Conservation (phyloP, 164 flowering plant genomes). For the Tetracentron sinense region DNA sequence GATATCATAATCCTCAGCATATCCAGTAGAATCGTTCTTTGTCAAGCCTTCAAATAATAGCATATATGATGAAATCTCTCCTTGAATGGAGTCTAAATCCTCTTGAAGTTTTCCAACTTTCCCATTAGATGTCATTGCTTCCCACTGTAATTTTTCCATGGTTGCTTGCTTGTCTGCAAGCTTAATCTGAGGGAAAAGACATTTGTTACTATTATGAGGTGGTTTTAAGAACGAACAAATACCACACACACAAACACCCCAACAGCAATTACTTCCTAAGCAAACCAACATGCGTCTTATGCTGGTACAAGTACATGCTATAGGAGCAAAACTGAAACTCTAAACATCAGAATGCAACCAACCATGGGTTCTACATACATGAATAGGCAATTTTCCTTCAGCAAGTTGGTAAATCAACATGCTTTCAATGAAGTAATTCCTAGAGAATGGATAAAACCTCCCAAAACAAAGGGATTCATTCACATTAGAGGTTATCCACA, state of each 20-base stretch:
- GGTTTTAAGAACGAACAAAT: neutral
- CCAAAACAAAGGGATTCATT: too few species aligned
- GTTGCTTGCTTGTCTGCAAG: constrained; percentile 94
- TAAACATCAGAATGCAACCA: neutral
- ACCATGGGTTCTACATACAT: neutral
- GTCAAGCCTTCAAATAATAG: constrained; percentile 46
- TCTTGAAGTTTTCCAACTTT: constrained; percentile 65
- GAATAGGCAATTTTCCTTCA: too few species aligned
- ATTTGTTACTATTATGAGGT: neutral
- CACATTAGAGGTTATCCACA: too few species aligned
- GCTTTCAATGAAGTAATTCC: too few species aligned
- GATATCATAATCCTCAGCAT: constrained; percentile 42
- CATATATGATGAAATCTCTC: constrained; percentile 54
- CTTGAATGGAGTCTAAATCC: constrained; percentile 48
- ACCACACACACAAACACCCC: neutral
- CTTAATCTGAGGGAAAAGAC: constrained; percentile 49
- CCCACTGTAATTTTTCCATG: constrained; percentile 82
- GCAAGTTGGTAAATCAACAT: too few species aligned
- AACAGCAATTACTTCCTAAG: neutral
- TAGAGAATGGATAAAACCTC: too few species aligned
- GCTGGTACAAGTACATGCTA: neutral
- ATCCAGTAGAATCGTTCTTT: constrained; percentile 20
- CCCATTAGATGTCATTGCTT: constrained; percentile 59
- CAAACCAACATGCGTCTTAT: neutral
- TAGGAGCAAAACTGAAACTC: neutral